Base-by-base conservation (phyloP, 2,329 filamentous ascomycete species). In the Zymoseptoria crescenta region DNA sequence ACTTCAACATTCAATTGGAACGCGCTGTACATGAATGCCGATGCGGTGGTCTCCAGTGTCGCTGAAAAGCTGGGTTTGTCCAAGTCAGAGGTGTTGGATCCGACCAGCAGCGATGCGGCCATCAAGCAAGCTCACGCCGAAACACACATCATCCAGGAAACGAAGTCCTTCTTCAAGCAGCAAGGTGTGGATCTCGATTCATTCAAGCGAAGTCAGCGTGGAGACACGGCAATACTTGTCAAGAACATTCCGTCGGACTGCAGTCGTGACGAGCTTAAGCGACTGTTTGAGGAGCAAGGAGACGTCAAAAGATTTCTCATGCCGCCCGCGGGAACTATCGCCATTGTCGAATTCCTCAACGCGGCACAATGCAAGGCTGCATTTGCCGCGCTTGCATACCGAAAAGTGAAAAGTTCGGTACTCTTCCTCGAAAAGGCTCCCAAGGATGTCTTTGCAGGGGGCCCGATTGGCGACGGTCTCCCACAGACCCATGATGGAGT, bases 101-200 rank as follows among this genome's bases (percentile, higher is more conserved):
- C 93, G n/a, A 96, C 93, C 3, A 96, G 90, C 60, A 86, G 93
- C 58, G 91, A 96, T 75, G 91, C 93, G 60, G 93, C 90, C 51
- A 89, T 99, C 59, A 96, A 95, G 78, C 94, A 97, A 79, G 94
- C 94, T 8, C 88, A 96, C 73, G 94, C 93, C 50, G 94, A 99
- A 79, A 97, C 93, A 21, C 88, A 94, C 63, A 84, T 96, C 66
- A 97, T 99, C 59, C 91, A 96, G 76, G 94, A 97, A 74, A 96
- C 91, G 1, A 97, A 96, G 75, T 81, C 87, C 8, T 99, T 95
- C 75, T 96, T 99, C 71, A 80, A 83, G 56, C 83, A 87, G 51
- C 90, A 96, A 65, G 93, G 93, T 41, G 89, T 97, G 21, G 91
- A 97, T 74, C 80, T 99, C 52, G 87, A 96, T 64, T 88, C 92